These are phyloP conservation scores for Acanthamoeba healyi DNA, from an alignment of 208 protist genomes.

Conservation along the genomic window DNA sequence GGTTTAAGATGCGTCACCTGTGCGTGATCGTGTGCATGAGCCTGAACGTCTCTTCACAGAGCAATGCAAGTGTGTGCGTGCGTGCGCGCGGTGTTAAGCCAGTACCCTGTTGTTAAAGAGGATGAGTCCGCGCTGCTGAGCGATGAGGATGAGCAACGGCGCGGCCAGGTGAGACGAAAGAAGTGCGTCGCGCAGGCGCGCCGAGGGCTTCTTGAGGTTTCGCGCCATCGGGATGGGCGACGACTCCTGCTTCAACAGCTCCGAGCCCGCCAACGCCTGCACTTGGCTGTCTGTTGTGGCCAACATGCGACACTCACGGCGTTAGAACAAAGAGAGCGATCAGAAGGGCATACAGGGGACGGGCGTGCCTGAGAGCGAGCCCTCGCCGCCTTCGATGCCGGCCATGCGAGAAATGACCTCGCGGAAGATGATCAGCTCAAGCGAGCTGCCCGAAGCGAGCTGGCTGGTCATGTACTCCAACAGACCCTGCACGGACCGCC, in stretches of 20 bases:
- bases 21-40: neutral
- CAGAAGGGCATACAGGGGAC: neutral
- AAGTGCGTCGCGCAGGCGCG: neutral
- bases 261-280: slow-evolving; percentile 82
- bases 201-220: slow-evolving; percentile 2
- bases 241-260: slow-evolving; percentile 77
- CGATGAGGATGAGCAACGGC: slow-evolving; percentile 82
- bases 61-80: no score
- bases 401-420: slow-evolving; percentile 84
- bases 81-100: no score
- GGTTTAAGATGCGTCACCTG: slow-evolving; percentile 50
- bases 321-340: no score
- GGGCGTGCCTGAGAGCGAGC: slow-evolving; percentile 6
- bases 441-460: slow-evolving; percentile 77
- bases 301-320: neutral
- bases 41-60: no score
- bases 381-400: slow-evolving; percentile 79
- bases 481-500: slow-evolving; percentile 77
- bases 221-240: slow-evolving; percentile 22
- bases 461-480: slow-evolving; percentile 82
- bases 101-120: slow-evolving; percentile 44
- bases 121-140: slow-evolving; percentile 79
- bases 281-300: slow-evolving; percentile 66
- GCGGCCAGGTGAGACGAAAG: slow-evolving; percentile 63
- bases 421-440: slow-evolving; percentile 84